Percentiles rank a stretch among this genome's conserved stretches.
phyloP scores from a whole-genome alignment of 495 filamentous ascomycete species.

The Evansstolkia leycettana region DNA sequence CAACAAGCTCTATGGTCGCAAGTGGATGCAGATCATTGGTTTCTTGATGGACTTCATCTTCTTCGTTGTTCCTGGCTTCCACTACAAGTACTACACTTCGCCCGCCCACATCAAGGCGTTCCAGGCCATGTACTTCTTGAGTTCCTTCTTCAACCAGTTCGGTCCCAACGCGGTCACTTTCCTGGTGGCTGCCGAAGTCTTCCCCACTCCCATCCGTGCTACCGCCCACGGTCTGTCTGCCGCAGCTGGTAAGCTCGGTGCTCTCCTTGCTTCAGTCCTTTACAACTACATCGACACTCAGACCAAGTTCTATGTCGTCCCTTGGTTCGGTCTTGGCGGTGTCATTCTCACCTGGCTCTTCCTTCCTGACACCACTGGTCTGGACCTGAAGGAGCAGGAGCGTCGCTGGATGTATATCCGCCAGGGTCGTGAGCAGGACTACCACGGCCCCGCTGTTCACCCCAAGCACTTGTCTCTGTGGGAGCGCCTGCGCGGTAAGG shows the following conservation, averaged over 20 bases:
- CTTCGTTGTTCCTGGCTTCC: constrained; percentile 75
- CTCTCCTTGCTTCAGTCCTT: constrained; percentile 68
- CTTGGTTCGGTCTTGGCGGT: constrained; percentile 82
- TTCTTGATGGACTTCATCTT: constrained; percentile 80
- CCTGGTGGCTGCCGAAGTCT: constrained; percentile 84
- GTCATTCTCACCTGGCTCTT: constrained; percentile 66
- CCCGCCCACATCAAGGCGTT: constrained; percentile 58
- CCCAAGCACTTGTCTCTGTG: constrained; percentile 72
- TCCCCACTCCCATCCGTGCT: constrained; percentile 78
- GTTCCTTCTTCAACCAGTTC: constrained; percentile 94
- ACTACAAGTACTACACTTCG: constrained; percentile 64
- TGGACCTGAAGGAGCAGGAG: constrained; percentile 90
- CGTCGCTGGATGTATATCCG: constrained; percentile 75
- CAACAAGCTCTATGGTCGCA: constrained; percentile 85
- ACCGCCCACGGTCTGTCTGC: constrained; percentile 85
- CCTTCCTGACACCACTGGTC: constrained; percentile 84
- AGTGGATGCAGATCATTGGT: constrained; percentile 83
- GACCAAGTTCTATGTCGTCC: constrained; percentile 74
- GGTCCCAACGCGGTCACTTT: constrained; percentile 88
- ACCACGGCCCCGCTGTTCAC: constrained; percentile 82
- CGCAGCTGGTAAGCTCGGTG: constrained; percentile 71
- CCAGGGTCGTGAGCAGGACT: constrained; percentile 58
- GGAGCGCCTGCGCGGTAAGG: constrained; percentile 58
- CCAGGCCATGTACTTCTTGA: constrained; percentile 87
- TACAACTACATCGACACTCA: constrained; percentile 79